These are phyloP conservation scores for Zymoseptoria crescenta DNA, from an alignment of 2,329 filamentous ascomycete genomes.

Conservation along the genomic window DNA sequence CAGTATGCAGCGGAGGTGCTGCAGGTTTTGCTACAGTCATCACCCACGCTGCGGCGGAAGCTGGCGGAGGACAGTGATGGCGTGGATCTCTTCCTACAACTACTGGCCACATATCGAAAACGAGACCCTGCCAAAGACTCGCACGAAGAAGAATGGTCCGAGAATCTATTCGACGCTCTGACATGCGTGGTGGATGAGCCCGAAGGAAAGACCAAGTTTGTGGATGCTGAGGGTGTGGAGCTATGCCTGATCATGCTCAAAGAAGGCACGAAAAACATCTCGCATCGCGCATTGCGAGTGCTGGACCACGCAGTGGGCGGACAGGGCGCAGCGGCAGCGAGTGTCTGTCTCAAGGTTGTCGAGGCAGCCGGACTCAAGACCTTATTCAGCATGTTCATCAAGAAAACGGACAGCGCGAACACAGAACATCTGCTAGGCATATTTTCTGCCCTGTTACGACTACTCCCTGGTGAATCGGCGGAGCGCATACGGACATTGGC, in stretches of 20 bases:
- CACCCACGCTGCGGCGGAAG: constrained; percentile 54
- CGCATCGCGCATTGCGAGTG: constrained; percentile 64
- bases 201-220: constrained; percentile 68
- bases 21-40: constrained; percentile 77
- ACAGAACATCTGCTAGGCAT: constrained; percentile 79
- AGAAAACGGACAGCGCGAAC: constrained; percentile 59
- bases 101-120: constrained; percentile 76
- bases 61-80: constrained; percentile 54
- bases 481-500: constrained; percentile 76
- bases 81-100: constrained; percentile 71
- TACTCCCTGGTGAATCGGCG: constrained; percentile 68
- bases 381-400: constrained; percentile 81
- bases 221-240: constrained; percentile 87
- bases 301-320: constrained; percentile 73
- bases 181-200: constrained; percentile 71
- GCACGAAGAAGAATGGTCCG: constrained; percentile 89
- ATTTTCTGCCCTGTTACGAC: constrained; percentile 72
- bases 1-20: constrained; percentile 91
- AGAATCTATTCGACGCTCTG: constrained; percentile 83
- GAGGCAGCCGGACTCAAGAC: constrained; percentile 79
- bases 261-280: constrained; percentile 78
- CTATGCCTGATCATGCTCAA: constrained; percentile 85
- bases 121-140: constrained; percentile 76
- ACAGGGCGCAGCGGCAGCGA: constrained; percentile 35
- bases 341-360: constrained; percentile 67